Evolutionary conservation across 345 rosid species (phyloP).

Genomic region (Dimocarpus longan): DNA sequence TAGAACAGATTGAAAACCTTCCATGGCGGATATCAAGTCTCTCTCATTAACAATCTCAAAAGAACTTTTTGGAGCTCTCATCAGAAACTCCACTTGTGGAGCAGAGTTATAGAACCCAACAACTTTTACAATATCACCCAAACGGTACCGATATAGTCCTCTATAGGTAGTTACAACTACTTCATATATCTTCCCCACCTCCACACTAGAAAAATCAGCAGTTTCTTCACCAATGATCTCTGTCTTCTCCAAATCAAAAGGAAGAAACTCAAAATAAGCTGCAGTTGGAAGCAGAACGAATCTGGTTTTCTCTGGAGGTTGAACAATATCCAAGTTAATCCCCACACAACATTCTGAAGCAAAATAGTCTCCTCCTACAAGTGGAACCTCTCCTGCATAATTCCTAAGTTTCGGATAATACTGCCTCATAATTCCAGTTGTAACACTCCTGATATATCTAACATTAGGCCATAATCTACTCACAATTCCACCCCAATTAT

Average conservation of each 20-base stretch:
- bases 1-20: conserved; percentile 32
- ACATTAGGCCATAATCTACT: conserved; percentile 50
- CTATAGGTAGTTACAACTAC: conserved; percentile 47
- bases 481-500: conserved; percentile 47
- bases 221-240: conserved; percentile 31
- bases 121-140: conserved; percentile 52
- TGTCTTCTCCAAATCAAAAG: conserved; percentile 31
- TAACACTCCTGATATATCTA: conserved; percentile 45
- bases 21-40: conserved; percentile 45
- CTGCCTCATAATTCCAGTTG: conserved; percentile 57
- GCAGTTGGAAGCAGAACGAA: conserved; percentile 50
- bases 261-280: conserved; percentile 55
- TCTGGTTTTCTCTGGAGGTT: conserved; percentile 43
- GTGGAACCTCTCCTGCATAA: conserved; percentile 42
- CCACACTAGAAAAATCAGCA: conserved; percentile 41
- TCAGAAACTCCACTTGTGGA: conserved; percentile 48
- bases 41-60: conserved; percentile 41
- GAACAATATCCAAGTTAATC: conserved; percentile 43
- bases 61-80: conserved; percentile 48
- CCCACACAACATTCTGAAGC: conserved; percentile 52
- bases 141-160: conserved; percentile 49
- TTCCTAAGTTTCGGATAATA: conserved; percentile 44
- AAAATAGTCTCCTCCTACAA: conserved; percentile 53
- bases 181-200: conserved; percentile 52
- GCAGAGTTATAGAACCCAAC: conserved; percentile 49